A percentile compares a stretch with the other conserved stretches of the same genome.
phyloP scores from a whole-genome alignment of 768 basidiomycete species.

The Lactarius indigo region DNA sequence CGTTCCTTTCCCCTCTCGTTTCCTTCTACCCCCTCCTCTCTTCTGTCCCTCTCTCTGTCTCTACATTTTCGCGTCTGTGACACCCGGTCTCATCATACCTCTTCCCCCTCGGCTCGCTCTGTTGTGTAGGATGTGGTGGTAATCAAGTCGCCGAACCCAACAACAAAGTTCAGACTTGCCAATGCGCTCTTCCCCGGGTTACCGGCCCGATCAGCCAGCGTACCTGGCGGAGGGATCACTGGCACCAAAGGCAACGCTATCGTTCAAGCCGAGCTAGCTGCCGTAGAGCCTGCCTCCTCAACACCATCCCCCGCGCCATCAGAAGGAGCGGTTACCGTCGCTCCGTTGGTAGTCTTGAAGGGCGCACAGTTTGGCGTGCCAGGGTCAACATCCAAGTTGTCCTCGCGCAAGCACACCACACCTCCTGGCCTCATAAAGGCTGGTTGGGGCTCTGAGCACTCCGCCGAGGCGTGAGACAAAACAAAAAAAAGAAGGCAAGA shows the following conservation, averaged over 20 bases:
- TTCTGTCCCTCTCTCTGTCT: neutral
- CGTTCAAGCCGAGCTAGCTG: constrained; percentile 4
- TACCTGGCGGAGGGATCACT: neutral
- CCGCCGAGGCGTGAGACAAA: constrained; percentile 12
- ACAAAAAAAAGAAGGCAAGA: neutral
- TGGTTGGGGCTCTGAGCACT: constrained; percentile 24
- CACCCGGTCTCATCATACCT: constrained; percentile 21
- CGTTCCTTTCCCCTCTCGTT: neutral
- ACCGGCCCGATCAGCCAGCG: neutral
- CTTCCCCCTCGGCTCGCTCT: constrained; percentile 14
- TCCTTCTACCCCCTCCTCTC: neutral
- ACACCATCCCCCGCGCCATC: constrained; percentile 18
- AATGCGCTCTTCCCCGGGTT: constrained; percentile 12
- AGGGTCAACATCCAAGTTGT: constrained; percentile 13
- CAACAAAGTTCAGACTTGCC: constrained; percentile 24
- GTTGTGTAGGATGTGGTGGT: constrained; percentile 24
- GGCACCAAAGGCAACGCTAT: neutral
- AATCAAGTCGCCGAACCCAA: constrained; percentile 21
- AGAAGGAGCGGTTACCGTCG: neutral
- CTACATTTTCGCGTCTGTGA: constrained; percentile 14
- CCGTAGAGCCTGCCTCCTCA: constrained; percentile 18
- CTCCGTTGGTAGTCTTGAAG: constrained; percentile 19
- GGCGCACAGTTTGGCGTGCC: constrained; percentile 14
- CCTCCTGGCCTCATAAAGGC: constrained; percentile 19
- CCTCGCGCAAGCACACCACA: constrained; percentile 10